phyloP scores from a whole-genome alignment of 768 basidiomycete species.

The Lanmaoa rubissima region DNA sequence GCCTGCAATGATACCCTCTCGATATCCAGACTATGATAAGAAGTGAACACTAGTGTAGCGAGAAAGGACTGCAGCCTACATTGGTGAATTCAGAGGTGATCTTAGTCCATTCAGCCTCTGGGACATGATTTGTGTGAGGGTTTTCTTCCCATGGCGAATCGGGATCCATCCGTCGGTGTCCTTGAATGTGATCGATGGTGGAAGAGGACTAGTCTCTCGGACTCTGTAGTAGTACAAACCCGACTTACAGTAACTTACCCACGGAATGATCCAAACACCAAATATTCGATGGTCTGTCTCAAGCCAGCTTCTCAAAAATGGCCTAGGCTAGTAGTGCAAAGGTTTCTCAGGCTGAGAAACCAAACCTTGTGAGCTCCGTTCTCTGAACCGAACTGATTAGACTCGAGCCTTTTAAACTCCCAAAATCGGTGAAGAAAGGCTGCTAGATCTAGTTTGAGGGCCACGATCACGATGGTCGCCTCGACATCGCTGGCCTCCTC shows the following conservation, averaged over 20 bases:
- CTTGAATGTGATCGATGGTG: not conserved
- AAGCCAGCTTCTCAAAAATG: not conserved
- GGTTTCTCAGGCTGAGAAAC: not conserved
- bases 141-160: constrained; percentile 65
- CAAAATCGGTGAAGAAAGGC: not conserved
- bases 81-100: constrained; percentile 71
- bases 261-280: not conserved
- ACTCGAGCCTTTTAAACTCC: not conserved
- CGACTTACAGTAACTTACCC: not conserved
- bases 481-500: not conserved
- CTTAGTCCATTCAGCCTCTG: constrained; percentile 64
- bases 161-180: constrained; percentile 14
- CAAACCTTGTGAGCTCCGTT: not conserved
- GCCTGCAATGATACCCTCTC: constrained; percentile 94
- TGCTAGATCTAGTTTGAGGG: not conserved
- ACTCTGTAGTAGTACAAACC: not conserved
- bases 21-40: constrained; percentile 73
- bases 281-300: not conserved
- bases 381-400: not conserved
- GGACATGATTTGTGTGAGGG: constrained; percentile 30
- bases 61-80: constrained; percentile 36
- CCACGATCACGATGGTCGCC: not conserved
- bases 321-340: not conserved
- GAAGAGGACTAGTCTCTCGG: not conserved
- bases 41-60: not conserved